phyloP scores from a whole-genome alignment of 257 asterid genomes.

The Petunia axillaris region DNA sequence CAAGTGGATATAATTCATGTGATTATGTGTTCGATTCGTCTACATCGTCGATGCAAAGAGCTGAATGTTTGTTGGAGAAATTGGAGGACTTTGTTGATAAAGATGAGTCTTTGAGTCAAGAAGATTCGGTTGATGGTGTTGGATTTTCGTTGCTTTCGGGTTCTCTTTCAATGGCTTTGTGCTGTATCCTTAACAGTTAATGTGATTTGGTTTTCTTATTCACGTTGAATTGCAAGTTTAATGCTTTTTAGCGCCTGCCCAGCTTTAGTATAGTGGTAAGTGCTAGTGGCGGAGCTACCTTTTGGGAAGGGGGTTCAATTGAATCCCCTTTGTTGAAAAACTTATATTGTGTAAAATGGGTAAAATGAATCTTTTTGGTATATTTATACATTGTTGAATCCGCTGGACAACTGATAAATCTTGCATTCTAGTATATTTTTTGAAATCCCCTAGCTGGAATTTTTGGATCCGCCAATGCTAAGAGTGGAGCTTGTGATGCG shows the following conservation, averaged over 20 bases:
- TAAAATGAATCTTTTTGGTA: too few species aligned
- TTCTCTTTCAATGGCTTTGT: conserved; percentile 94
- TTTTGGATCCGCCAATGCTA: too few species aligned
- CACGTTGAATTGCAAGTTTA: neutral
- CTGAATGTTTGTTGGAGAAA: conserved; percentile 67
- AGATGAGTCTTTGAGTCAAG: conserved; percentile 62
- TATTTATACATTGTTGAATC: too few species aligned
- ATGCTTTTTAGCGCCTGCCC: neutral
- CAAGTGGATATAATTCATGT: conserved; percentile 77
- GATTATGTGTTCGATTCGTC: conserved; percentile 79
- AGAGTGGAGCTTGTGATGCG: too few species aligned
- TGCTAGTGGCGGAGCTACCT: too few species aligned
- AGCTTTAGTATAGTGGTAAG: too few species aligned
- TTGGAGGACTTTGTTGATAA: conserved; percentile 77
- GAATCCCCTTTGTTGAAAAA: too few species aligned
- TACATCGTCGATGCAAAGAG: conserved; percentile 53
- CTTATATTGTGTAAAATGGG: too few species aligned
- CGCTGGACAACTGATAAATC: too few species aligned
- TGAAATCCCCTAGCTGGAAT: too few species aligned
- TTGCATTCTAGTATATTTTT: too few species aligned
- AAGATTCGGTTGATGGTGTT: conserved; percentile 61
- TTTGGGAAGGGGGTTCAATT: too few species aligned
- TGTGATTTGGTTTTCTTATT: neutral
- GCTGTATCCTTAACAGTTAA: conserved; percentile 67
- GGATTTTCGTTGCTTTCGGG: conserved; percentile 85